Percentiles rank a stretch among this genome's conserved stretches.
phyloP scores from a whole-genome alignment of 805 yeast genomes.

The Suhomyces xylopsoci region DNA sequence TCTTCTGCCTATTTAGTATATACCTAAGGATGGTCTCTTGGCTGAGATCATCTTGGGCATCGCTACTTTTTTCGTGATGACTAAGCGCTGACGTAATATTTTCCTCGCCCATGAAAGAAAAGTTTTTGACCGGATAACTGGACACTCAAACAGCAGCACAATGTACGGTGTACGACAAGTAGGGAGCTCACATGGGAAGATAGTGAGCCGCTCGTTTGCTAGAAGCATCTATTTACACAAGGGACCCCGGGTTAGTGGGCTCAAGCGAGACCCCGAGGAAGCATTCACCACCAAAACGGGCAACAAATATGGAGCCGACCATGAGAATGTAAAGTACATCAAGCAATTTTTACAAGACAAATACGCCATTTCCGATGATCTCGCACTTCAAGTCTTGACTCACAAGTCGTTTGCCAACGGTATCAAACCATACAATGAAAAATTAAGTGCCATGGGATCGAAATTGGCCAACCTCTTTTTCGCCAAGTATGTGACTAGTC shows the following conservation, averaged over 20 bases:
- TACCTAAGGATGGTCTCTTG: background rate
- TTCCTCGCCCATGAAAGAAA: conserved; percentile 2
- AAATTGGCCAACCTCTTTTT: conserved; percentile 53
- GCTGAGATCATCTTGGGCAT: background rate
- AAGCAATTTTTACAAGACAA: conserved; percentile 47
- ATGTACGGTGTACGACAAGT: conserved; percentile 13
- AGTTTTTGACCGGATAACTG: background rate
- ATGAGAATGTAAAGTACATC: conserved; percentile 47
- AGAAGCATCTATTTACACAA: conserved; percentile 41
- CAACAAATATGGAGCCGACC: conserved; percentile 49
- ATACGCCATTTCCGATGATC: conserved; percentile 54
- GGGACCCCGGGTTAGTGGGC: conserved; percentile 63
- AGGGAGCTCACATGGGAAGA: conserved; percentile 3
- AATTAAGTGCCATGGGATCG: conserved; percentile 68
- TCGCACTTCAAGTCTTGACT: conserved; percentile 77
- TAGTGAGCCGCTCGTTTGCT: conserved; percentile 6
- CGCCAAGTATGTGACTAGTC: conserved; percentile 42
- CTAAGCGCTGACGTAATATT: conserved; percentile 1
- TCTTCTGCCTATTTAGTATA: background rate
- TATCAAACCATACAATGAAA: conserved; percentile 83
- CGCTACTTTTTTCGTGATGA: conserved; percentile 1
- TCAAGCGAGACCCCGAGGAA: conserved; percentile 67
- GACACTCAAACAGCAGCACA: background rate
- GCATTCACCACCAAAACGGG: conserved; percentile 32
- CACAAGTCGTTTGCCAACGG: conserved; percentile 97